Conservation (phyloP, 78 protist species). For the Dictyostelium discoideum region DNA sequence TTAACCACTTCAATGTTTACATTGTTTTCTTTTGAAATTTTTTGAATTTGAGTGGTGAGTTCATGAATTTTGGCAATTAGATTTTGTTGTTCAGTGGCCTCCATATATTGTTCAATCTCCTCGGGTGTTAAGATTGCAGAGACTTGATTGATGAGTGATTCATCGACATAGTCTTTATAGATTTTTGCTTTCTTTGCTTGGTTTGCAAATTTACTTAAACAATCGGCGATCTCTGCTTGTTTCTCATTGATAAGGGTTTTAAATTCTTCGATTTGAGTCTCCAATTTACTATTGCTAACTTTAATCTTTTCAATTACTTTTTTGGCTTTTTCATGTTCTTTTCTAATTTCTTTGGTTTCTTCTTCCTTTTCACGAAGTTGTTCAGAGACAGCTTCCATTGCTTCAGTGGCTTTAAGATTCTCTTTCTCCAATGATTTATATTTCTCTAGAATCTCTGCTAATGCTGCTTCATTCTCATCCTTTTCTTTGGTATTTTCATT, state of each 20-base stretch:
- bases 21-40: conserved; percentile 46
- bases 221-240: background rate
- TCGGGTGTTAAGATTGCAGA: background rate
- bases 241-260: background rate
- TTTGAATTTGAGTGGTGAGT: background rate
- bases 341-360: conserved; percentile 10
- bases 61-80: background rate
- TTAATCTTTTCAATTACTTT: conserved; percentile 25
- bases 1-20: conserved; percentile 79
- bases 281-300: background rate
- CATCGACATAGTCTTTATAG: conserved; percentile 3
- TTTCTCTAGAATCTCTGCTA: conserved; percentile 1
- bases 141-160: conserved; percentile 1
- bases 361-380: conserved; percentile 32
- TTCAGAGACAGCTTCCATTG: background rate
- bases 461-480: background rate
- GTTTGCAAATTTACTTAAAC: background rate
- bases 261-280: conserved; percentile 1
- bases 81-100: background rate
- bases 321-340: conserved; percentile 30
- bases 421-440: conserved; percentile 7
- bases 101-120: conserved; percentile 15
- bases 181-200: conserved; percentile 12
- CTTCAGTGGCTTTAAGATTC: conserved; percentile 5
- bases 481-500: background rate